phyloP scores from a whole-genome alignment of 441 rosid species.

The Populus hybrid region DNA sequence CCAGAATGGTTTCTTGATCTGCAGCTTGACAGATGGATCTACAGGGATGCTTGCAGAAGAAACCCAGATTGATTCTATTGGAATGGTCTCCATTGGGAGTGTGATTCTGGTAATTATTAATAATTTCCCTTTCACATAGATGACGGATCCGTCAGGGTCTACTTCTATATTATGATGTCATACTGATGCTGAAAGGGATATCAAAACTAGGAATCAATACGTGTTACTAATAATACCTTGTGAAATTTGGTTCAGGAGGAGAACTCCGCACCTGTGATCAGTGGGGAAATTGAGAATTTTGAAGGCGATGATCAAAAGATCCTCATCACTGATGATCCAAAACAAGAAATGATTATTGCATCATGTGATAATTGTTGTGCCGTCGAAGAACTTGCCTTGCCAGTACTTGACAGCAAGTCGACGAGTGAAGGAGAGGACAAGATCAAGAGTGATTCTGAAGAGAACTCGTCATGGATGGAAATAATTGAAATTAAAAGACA shows the following conservation, averaged over 20 bases:
- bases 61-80: slow-evolving; percentile 15
- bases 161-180: neutral
- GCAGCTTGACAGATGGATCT: slow-evolving; percentile 27
- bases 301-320: slow-evolving; percentile 8
- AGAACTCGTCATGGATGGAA: slow-evolving; percentile 2
- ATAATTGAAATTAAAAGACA: neutral
- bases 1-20: slow-evolving; percentile 14
- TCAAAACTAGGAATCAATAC: neutral
- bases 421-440: neutral
- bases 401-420: neutral
- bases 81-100: slow-evolving; percentile 8
- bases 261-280: neutral
- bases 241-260: slow-evolving; percentile 26
- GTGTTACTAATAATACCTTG: neutral
- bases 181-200: neutral
- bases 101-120: slow-evolving; percentile 27
- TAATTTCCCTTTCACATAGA: neutral
- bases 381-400: slow-evolving; percentile 16
- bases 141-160: neutral
- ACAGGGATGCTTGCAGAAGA: slow-evolving; percentile 1
- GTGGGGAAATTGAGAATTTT: slow-evolving; percentile 14
- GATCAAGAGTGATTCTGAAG: slow-evolving; percentile 5
- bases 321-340: slow-evolving; percentile 8
- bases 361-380: neutral
- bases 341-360: slow-evolving; percentile 12